These are phyloP conservation scores for Thalassiosira sp. DNA, from an alignment of 352 stramenopile genomes.

Conservation along the genomic window DNA sequence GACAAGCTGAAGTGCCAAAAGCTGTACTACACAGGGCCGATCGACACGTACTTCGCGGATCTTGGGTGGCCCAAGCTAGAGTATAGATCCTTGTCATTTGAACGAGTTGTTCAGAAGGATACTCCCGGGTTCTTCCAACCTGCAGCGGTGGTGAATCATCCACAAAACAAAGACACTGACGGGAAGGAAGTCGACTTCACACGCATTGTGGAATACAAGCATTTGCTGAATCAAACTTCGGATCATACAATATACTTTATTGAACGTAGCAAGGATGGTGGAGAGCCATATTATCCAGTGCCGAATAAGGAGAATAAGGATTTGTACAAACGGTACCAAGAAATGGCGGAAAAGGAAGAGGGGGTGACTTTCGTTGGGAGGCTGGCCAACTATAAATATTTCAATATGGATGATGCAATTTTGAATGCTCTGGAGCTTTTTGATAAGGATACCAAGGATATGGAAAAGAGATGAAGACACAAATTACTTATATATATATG, in stretches of 20 bases:
- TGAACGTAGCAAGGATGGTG: constrained; percentile 59
- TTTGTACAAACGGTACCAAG: constrained; percentile 77
- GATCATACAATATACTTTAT: constrained; percentile 67
- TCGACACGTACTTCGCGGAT: constrained; percentile 78
- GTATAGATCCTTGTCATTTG: constrained; percentile 74
- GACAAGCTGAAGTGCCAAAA: constrained; percentile 57
- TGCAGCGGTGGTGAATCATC: constrained; percentile 73
- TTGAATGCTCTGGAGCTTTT: constrained; percentile 84
- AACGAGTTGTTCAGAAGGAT: constrained; percentile 56
- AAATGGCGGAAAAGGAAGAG: constrained; percentile 64
- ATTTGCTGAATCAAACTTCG: constrained; percentile 70
- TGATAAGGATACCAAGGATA: constrained; percentile 54
- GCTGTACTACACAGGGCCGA: constrained; percentile 74
- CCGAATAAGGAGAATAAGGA: constrained; percentile 75
- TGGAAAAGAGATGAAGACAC: too few species aligned
- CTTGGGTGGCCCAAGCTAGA: constrained; percentile 72
- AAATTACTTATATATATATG: too few species aligned
- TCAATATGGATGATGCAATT: constrained; percentile 86
- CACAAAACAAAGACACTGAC: constrained; percentile 36
- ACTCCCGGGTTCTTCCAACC: constrained; percentile 57
- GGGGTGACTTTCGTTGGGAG: constrained; percentile 82
- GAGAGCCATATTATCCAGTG: constrained; percentile 82
- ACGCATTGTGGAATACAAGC: constrained; percentile 82
- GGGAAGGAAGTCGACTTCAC: constrained; percentile 67
- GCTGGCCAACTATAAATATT: constrained; percentile 86